A percentile compares a stretch with the other conserved stretches of the same genome.
These are phyloP conservation scores for Phytomonas francai DNA, from an alignment of 208 protist genomes.

Conservation along the genomic window DNA sequence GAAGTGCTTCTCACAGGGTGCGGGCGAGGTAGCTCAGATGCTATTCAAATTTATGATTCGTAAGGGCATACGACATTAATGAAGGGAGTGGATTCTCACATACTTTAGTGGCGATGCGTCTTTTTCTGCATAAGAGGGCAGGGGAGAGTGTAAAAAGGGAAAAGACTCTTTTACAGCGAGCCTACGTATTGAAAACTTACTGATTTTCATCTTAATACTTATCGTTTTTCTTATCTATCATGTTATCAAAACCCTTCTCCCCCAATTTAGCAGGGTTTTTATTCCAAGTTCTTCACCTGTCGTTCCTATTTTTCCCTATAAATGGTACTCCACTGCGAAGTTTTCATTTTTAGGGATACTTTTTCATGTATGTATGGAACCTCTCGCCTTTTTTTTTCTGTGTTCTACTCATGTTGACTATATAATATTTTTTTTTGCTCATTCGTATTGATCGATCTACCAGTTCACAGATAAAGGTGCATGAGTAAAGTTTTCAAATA, in stretches of 20 bases:
- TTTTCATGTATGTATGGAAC: neutral
- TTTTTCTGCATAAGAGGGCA: neutral
- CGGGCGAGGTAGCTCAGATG: constrained; percentile 34
- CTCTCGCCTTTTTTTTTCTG: neutral
- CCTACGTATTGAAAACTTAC: neutral
- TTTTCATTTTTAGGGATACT: neutral
- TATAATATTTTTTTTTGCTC: neutral
- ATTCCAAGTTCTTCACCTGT: neutral
- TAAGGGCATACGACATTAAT: constrained; percentile 17
- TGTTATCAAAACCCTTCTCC: neutral
- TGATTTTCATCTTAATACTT: neutral
- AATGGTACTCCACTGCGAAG: neutral
- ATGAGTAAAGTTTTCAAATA: neutral
- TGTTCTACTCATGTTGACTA: neutral
- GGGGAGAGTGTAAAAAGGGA: neutral
- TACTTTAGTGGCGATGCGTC: neutral
- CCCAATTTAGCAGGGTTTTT: neutral
- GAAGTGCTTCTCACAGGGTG: constrained; percentile 57
- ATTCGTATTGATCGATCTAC: neutral
- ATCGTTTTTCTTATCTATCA: neutral
- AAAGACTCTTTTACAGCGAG: neutral
- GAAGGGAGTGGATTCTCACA: neutral
- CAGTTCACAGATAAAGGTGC: neutral
- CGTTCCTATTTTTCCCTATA: neutral
- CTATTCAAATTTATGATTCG: constrained; percentile 44